phyloP scores from a whole-genome alignment of 179 eudicot species.

The Heliamphora pulchella region DNA sequence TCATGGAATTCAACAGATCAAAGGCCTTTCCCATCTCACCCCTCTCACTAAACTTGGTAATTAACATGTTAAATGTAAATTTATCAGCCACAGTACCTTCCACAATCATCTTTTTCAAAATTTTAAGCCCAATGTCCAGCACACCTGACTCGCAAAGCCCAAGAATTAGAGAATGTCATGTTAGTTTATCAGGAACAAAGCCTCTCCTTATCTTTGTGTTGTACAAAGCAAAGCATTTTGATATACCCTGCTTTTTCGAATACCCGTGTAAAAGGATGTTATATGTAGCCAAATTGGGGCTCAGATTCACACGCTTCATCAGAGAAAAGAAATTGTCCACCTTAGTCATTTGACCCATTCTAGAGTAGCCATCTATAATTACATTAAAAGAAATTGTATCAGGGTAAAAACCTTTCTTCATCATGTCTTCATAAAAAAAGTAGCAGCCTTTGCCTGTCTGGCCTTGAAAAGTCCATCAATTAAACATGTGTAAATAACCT shows the following conservation, averaged over 20 bases:
- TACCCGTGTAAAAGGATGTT: constrained; percentile 77
- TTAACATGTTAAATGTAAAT: constrained; percentile 54
- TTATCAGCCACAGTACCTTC: constrained; percentile 45
- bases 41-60: constrained; percentile 41
- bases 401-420: constrained; percentile 30
- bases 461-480: constrained; percentile 57
- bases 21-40: constrained; percentile 51
- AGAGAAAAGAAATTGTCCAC: constrained; percentile 33
- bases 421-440: constrained; percentile 52
- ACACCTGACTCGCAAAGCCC: constrained; percentile 51
- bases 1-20: constrained; percentile 53
- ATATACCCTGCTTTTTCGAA: constrained; percentile 42
- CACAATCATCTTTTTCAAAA: constrained; percentile 48
- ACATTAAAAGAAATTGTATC: constrained; percentile 58
- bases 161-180: constrained; percentile 56
- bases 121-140: constrained; percentile 56
- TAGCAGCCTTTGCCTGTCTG: constrained; percentile 45
- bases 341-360: constrained; percentile 45
- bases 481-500: constrained; percentile 45
- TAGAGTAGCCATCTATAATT: constrained; percentile 65
- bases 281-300: constrained; percentile 64
- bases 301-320: constrained; percentile 26
- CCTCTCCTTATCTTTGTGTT: constrained; percentile 35
- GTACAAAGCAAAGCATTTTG: constrained; percentile 46
- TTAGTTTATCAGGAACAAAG: constrained; percentile 53